phyloP scores from a whole-genome alignment of 78 protist genomes.

The Chrysochromulina parva region DNA sequence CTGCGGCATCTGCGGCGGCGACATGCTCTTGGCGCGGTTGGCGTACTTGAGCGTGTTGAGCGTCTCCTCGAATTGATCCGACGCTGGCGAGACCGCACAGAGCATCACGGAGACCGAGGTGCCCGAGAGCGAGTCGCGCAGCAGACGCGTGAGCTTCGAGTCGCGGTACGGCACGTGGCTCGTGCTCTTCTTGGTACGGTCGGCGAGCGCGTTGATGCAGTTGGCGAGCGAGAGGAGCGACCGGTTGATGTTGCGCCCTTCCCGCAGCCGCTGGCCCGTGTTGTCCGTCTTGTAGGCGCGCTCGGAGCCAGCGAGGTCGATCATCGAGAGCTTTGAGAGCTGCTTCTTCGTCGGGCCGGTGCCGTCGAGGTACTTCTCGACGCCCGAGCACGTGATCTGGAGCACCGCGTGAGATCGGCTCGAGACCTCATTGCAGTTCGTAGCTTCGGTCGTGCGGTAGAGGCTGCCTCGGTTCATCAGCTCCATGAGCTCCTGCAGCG shows the following conservation, averaged over 20 bases:
- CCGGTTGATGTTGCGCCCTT: conserved; percentile 73
- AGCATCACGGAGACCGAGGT: conserved; percentile 50
- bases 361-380: not conserved
- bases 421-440: conserved; percentile 21
- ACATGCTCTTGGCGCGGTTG: conserved; percentile 72
- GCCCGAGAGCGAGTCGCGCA: not conserved
- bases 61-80: conserved; percentile 80
- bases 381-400: not conserved
- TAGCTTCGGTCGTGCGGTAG: conserved; percentile 14
- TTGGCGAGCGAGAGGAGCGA: conserved; percentile 86
- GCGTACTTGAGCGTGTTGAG: conserved; percentile 94
- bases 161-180: conserved; percentile 53
- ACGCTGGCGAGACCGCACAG: conserved; percentile 56
- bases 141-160: conserved; percentile 47
- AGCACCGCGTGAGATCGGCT: conserved; percentile 45
- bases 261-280: conserved; percentile 35
- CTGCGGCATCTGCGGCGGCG: not conserved
- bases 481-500: not conserved
- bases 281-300: conserved; percentile 39
- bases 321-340: conserved; percentile 18
- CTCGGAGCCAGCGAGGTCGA: conserved; percentile 32
- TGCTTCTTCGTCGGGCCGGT: not conserved
- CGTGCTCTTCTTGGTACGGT: not conserved
- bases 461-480: not conserved
- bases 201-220: conserved; percentile 77